A percentile compares a stretch with the other conserved stretches of the same genome.
phyloP scores from a whole-genome alignment of 805 yeast species.

The Barnettozyma vustinii region DNA sequence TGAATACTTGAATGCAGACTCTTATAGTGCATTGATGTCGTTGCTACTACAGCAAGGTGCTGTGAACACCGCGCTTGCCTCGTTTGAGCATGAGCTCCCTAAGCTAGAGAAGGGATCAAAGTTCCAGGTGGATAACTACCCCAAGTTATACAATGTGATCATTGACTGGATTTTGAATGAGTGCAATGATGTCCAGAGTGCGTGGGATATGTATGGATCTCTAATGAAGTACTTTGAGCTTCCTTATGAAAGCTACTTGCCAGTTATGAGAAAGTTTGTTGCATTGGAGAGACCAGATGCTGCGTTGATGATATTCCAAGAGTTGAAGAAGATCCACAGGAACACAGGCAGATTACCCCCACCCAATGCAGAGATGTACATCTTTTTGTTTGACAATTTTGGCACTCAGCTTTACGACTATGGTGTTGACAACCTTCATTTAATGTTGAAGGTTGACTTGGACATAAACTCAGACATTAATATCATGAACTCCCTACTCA shows the following conservation, averaged over 20 bases:
- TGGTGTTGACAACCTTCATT: slow-evolving; percentile 62
- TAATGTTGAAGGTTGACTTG: slow-evolving; percentile 57
- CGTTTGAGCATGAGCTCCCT: slow-evolving; percentile 40
- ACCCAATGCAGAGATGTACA: slow-evolving; percentile 52
- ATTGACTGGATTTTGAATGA: slow-evolving; percentile 39
- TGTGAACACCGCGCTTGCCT: slow-evolving; percentile 36
- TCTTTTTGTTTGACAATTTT: slow-evolving; percentile 54
- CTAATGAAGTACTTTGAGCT: slow-evolving; percentile 49
- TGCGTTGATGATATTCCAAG: slow-evolving; percentile 57
- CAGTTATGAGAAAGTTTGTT: slow-evolving; percentile 54
- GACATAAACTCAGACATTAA: slow-evolving; percentile 48
- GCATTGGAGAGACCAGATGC: slow-evolving; percentile 49
- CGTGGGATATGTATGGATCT: slow-evolving; percentile 57
- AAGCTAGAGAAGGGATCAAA: slow-evolving; percentile 15
- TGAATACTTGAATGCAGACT: slow-evolving; percentile 30
- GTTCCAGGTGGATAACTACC: slow-evolving; percentile 21
- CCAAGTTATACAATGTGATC: slow-evolving; percentile 37
- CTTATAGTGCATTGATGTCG: slow-evolving; percentile 34
- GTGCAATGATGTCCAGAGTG: slow-evolving; percentile 32
- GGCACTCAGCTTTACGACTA: slow-evolving; percentile 54
- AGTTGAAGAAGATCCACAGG: slow-evolving; percentile 50
- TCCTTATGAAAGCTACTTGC: slow-evolving; percentile 54
- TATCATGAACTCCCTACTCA: slow-evolving; percentile 57
- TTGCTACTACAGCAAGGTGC: slow-evolving; percentile 31
- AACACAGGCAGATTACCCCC: slow-evolving; percentile 43